phyloP scores from a whole-genome alignment of 306 rosid species.

The Vicia faba region DNA sequence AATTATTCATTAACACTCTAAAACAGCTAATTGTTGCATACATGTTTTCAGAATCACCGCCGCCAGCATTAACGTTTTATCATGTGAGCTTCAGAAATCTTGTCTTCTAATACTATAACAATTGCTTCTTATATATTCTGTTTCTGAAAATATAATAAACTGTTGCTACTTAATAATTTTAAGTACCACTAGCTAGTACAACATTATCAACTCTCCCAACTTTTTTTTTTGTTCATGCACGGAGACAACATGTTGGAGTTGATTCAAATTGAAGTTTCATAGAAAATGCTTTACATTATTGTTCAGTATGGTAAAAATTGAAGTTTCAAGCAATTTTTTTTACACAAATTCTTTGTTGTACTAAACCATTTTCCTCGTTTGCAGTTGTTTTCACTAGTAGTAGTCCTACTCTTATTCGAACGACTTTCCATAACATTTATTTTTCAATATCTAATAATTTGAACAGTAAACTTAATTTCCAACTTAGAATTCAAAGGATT shows the following conservation, averaged over 20 bases:
- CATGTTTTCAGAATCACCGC: slow-evolving; percentile 33
- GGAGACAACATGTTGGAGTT: background rate
- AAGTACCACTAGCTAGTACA: background rate
- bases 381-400: no score
- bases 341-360: no score
- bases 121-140: slow-evolving; percentile 1
- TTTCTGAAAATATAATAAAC: background rate
- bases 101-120: slow-evolving; percentile 35
- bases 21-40: slow-evolving; percentile 35
- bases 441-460: no score
- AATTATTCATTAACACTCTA: slow-evolving; percentile 37
- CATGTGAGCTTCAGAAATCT: slow-evolving; percentile 30
- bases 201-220: slow-evolving; percentile 7
- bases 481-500: no score
- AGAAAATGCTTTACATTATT: background rate
- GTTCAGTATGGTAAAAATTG: no score
- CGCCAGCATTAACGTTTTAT: slow-evolving; percentile 38
- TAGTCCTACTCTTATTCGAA: no score
- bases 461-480: no score
- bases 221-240: background rate
- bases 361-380: no score
- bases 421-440: no score
- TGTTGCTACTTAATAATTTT: background rate
- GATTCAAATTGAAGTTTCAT: background rate
- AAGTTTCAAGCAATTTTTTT: no score